A percentile compares a stretch with the other conserved stretches of the same genome.
Evolutionary conservation across 441 rosid species (phyloP).

Genomic region (Rhodomyrtus psidioides): DNA sequence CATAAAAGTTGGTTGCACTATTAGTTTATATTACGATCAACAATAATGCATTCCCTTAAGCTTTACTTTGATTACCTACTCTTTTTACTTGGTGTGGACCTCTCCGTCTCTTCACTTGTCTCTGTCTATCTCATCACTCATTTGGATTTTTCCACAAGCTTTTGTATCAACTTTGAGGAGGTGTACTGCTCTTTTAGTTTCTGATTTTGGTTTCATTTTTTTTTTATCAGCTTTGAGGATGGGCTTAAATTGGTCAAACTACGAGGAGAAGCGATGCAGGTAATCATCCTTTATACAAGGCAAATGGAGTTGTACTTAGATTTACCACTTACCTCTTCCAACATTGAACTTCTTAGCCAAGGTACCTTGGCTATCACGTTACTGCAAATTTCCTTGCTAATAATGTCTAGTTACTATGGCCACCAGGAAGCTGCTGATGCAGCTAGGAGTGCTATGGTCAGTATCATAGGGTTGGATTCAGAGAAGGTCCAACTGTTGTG

Average conservation of each 20-base stretch:
- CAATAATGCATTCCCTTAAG: not conserved
- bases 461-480: constrained; percentile 81
- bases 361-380: not conserved
- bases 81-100: not conserved
- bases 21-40: not conserved
- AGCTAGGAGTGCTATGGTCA: constrained; percentile 92
- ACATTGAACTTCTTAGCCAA: not conserved
- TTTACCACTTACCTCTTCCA: not conserved
- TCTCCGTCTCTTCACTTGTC: not conserved
- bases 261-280: constrained; percentile 99
- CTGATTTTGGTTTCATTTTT: constrained; percentile 2
- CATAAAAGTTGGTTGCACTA: not conserved
- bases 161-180: not conserved
- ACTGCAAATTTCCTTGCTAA: not conserved
- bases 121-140: not conserved
- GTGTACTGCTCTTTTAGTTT: not conserved
- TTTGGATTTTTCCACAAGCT: not conserved
- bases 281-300: constrained; percentile 9
- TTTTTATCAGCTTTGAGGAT: constrained; percentile 68
- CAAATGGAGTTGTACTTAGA: not conserved
- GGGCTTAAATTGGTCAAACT: constrained; percentile 95
- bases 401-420: not conserved
- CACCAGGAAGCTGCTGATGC: constrained; percentile 95
- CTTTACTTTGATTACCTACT: not conserved
- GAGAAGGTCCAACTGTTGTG: constrained; percentile 81